phyloP scores from a whole-genome alignment of 495 filamentous ascomycete species.

The Recurvomyces mirabilis region DNA sequence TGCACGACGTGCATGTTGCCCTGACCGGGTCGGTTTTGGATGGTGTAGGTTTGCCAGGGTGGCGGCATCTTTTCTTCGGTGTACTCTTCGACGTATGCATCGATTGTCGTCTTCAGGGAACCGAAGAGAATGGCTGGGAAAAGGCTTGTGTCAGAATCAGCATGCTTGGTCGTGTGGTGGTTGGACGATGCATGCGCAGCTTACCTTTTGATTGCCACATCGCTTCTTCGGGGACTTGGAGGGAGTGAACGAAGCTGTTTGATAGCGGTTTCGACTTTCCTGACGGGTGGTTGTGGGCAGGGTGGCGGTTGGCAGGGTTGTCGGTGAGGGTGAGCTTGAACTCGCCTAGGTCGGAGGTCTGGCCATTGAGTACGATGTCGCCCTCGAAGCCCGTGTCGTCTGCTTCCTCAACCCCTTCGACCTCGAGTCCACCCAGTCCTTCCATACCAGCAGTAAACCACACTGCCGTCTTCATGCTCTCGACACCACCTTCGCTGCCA shows the following conservation, averaged over 20 bases:
- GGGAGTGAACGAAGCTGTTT: constrained; percentile 60
- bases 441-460: constrained; percentile 75
- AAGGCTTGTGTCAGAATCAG: constrained; percentile 19
- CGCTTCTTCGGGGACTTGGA: constrained; percentile 52
- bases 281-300: constrained; percentile 47
- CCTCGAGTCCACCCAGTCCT: constrained; percentile 56
- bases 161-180: too few species aligned
- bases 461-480: constrained; percentile 59
- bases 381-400: constrained; percentile 49
- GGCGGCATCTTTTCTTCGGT: constrained; percentile 65
- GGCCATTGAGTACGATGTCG: constrained; percentile 64
- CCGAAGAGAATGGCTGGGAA: constrained; percentile 52
- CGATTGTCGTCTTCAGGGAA: constrained; percentile 65
- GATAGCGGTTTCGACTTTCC: constrained; percentile 66
- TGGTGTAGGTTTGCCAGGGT: constrained; percentile 73
- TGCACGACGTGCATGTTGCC: constrained; percentile 87
- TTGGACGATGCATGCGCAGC: constrained; percentile 19
- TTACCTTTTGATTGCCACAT: constrained; percentile 77
- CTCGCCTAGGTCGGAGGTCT: constrained; percentile 63
- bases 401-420: constrained; percentile 39
- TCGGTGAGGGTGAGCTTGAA: constrained; percentile 73
- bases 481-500: constrained; percentile 10
- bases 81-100: constrained; percentile 55
- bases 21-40: constrained; percentile 51
- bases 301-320: constrained; percentile 50